Evolutionary conservation across 345 rosid species (phyloP).

Genomic region (Reutealis trisperma): DNA sequence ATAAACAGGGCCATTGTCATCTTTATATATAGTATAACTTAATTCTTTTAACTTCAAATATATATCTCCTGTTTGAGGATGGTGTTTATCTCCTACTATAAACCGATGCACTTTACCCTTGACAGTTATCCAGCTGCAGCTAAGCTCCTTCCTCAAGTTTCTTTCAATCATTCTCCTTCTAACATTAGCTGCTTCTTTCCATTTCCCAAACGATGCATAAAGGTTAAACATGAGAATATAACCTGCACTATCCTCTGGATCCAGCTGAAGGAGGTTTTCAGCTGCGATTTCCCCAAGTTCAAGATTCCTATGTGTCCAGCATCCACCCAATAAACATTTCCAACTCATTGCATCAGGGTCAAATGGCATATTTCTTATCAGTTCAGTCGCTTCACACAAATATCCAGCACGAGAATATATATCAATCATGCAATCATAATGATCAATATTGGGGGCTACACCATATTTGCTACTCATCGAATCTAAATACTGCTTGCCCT

Average conservation of each 20-base stretch:
- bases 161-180: constrained; percentile 64
- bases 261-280: constrained; percentile 51
- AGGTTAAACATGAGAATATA: constrained; percentile 68
- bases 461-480: constrained; percentile 49
- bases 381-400: constrained; percentile 51
- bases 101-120: constrained; percentile 68
- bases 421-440: constrained; percentile 67
- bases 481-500: constrained; percentile 51
- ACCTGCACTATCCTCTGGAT: constrained; percentile 65
- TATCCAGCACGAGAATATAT: constrained; percentile 65
- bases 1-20: constrained; percentile 22
- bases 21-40: constrained; percentile 15
- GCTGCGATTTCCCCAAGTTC: constrained; percentile 67
- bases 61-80: constrained; percentile 56
- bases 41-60: constrained; percentile 59
- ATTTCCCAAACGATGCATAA: constrained; percentile 48
- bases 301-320: constrained; percentile 66
- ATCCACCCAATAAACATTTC: constrained; percentile 75
- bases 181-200: constrained; percentile 67
- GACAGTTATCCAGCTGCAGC: constrained; percentile 73
- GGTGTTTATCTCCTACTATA: constrained; percentile 70
- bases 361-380: constrained; percentile 59
- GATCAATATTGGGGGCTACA: constrained; percentile 62
- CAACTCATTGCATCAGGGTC: constrained; percentile 68
- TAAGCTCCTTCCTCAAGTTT: constrained; percentile 62